phyloP scores from a whole-genome alignment of 1,284 basidiomycete species.

The Cystobasidium sp. region DNA sequence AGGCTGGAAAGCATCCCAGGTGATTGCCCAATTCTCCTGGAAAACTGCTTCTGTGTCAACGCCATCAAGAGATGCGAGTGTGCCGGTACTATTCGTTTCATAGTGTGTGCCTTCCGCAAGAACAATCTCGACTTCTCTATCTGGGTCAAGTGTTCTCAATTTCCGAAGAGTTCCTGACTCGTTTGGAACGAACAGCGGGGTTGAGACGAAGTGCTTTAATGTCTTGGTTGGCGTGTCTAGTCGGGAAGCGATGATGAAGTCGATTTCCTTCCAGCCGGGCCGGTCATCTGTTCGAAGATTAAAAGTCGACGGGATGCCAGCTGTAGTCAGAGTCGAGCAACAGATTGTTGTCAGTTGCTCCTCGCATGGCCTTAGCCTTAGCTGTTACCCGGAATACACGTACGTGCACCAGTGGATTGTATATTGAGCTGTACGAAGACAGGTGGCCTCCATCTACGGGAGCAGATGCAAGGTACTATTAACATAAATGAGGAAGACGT shows the following conservation, averaged over 20 bases:
- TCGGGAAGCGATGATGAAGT: not conserved
- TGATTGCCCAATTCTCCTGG: not conserved
- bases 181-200: not conserved
- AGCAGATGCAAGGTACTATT: not conserved
- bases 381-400: not conserved
- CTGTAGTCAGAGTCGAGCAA: not conserved
- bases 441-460: not conserved
- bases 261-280: not conserved
- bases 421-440: not conserved
- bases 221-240: not conserved
- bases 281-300: not conserved
- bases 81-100: not conserved
- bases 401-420: not conserved
- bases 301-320: slow-evolving; percentile 1
- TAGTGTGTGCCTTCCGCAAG: not conserved
- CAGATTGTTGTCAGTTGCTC: not conserved
- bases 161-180: not conserved
- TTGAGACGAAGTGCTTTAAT: slow-evolving; percentile 7
- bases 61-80: not conserved
- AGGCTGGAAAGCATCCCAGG: slow-evolving; percentile 1
- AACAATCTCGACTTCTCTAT: not conserved
- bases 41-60: not conserved
- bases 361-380: not conserved
- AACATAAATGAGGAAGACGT: not conserved
- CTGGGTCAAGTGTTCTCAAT: not conserved